Conservation (phyloP, 768 basidiomycete species). For the Hortiboletus campestris region DNA sequence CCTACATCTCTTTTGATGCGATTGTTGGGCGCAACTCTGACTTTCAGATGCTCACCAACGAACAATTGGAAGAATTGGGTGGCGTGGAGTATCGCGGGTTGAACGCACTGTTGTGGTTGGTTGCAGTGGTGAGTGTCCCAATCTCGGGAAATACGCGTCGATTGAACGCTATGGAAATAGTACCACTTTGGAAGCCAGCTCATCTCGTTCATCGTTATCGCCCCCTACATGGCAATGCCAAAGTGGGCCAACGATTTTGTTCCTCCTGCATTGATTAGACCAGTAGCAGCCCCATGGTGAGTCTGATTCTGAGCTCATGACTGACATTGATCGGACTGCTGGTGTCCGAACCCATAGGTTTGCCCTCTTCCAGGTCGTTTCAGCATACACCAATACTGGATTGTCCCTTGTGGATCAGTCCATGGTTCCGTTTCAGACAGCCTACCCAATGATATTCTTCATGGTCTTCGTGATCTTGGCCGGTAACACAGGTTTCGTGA, state of each 20-base stretch:
- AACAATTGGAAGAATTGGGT: conserved; percentile 88
- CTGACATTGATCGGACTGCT: not conserved
- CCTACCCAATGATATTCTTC: conserved; percentile 75
- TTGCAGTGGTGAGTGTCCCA: conserved; percentile 56
- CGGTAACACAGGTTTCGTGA: conserved; percentile 91
- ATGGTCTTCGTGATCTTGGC: conserved; percentile 78
- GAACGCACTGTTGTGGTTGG: conserved; percentile 77
- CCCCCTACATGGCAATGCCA: conserved; percentile 68
- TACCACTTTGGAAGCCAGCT: conserved; percentile 78
- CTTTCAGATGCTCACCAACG: conserved; percentile 66
- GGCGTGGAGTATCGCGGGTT: conserved; percentile 91
- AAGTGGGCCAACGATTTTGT: conserved; percentile 62
- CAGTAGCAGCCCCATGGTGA: conserved; percentile 66
- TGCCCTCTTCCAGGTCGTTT: conserved; percentile 79
- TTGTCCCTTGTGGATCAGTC: conserved; percentile 84
- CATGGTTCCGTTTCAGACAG: conserved; percentile 88
- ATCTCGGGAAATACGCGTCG: not conserved
- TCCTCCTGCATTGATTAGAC: conserved; percentile 54
- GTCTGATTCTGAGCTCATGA: conserved; percentile 3
- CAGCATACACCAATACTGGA: conserved; percentile 88
- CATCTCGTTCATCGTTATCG: conserved; percentile 67
- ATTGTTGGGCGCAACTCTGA: conserved; percentile 79
- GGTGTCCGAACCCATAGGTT: conserved; percentile 51
- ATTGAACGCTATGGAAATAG: conserved; percentile 38
- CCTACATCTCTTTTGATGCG: conserved; percentile 86